These are phyloP conservation scores for Arthrobotrys sphaeroides DNA, from an alignment of 2,329 filamentous ascomycete genomes.

Conservation along the genomic window DNA sequence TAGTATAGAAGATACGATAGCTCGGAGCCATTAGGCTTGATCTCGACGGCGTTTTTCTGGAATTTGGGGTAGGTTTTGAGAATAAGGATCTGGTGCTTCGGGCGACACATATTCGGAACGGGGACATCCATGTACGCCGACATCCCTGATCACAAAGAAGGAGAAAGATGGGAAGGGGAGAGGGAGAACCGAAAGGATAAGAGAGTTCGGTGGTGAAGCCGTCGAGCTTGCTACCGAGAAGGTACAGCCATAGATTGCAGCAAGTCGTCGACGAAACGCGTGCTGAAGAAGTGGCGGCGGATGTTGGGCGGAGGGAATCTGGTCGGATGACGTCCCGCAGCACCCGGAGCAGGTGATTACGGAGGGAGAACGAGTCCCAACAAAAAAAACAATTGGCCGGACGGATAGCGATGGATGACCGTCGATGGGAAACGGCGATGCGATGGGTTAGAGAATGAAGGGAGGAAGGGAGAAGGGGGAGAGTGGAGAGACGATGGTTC, in stretches of 20 bases:
- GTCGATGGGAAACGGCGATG: conserved; percentile 10
- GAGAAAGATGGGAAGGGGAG: not conserved
- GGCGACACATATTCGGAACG: conserved; percentile 65
- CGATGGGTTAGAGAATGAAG: conserved; percentile 10
- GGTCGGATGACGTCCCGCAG: conserved; percentile 52
- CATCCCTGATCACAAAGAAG: conserved; percentile 33
- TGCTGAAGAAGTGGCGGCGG: not conserved
- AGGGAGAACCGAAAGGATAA: not conserved
- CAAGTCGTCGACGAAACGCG: conserved; percentile 16
- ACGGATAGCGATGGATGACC: not conserved
- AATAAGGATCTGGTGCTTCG: conserved; percentile 95
- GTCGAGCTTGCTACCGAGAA: conserved; percentile 34
- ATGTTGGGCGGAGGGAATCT: conserved; percentile 19
- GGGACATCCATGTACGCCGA: conserved; percentile 53
- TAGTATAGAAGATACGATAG: conserved; percentile 97
- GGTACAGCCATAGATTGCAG: conserved; percentile 35
- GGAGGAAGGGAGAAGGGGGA: not conserved
- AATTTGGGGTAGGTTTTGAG: conserved; percentile 96
- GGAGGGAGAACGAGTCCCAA: conserved; percentile 3
- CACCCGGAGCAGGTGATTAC: conserved; percentile 40
- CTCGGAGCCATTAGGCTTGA: conserved; percentile 96
- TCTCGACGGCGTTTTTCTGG: conserved; percentile 88
- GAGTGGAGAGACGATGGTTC: not conserved
- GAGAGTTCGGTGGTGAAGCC: conserved; percentile 5
- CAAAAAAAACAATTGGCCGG: conserved; percentile 11